A percentile compares a stretch with the other conserved stretches of the same genome.
Conservation (phyloP, 2,329 filamentous ascomycete genomes). For the Rhinocladiella similis region DNA sequence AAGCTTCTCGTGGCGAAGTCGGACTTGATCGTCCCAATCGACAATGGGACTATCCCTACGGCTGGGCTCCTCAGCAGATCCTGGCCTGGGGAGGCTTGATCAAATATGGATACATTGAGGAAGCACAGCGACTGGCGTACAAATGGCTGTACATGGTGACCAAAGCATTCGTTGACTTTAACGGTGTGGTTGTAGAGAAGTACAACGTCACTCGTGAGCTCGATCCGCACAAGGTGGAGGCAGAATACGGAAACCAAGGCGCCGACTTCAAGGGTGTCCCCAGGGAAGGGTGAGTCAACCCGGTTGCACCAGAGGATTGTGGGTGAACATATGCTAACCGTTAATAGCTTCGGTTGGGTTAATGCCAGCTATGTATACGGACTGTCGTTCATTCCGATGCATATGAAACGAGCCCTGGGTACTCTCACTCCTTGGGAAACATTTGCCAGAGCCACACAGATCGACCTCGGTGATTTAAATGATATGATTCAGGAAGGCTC, state of each 20-base stretch:
- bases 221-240: slow-evolving; percentile 90
- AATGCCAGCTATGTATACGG: slow-evolving; percentile 98
- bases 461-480: slow-evolving; percentile 24
- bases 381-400: slow-evolving; percentile 80
- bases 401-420: slow-evolving; percentile 85
- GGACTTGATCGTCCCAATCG: slow-evolving; percentile 84
- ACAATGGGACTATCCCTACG: slow-evolving; percentile 98
- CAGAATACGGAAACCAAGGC: slow-evolving; percentile 97
- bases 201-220: slow-evolving; percentile 91
- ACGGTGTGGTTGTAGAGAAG: slow-evolving; percentile 97
- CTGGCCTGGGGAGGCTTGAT: slow-evolving; percentile 92
- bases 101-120: slow-evolving; percentile 87
- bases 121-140: slow-evolving; percentile 86
- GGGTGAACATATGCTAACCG: slow-evolving; percentile 2
- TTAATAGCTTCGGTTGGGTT: slow-evolving; percentile 88
- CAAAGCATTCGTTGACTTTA: slow-evolving; percentile 97
- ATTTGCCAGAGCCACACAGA: slow-evolving; percentile 66
- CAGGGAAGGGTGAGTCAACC: slow-evolving; percentile 78
- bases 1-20: slow-evolving; percentile 79
- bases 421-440: slow-evolving; percentile 84
- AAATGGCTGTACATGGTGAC: slow-evolving; percentile 99
- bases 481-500: slow-evolving; percentile 27
- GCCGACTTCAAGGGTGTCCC: slow-evolving; percentile 93
- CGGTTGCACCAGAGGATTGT: neutral
- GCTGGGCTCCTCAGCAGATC: slow-evolving; percentile 98